Conservation (phyloP, 371 early-diverging fungal genomes). For the Haplosporangium sp. region DNA sequence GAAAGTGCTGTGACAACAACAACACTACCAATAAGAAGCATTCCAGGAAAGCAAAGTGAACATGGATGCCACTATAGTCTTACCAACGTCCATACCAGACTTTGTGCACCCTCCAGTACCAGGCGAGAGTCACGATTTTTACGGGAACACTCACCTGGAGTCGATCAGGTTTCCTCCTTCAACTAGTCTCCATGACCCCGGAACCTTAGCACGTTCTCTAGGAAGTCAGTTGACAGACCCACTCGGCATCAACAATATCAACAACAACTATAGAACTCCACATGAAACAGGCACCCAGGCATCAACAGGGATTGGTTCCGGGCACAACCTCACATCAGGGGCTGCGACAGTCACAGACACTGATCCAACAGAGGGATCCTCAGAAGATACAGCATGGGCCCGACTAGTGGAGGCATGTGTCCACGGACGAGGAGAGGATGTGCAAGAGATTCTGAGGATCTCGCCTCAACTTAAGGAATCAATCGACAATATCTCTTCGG, state of each 20-base stretch:
- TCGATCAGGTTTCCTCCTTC: slow-evolving; percentile 62
- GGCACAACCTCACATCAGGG: slow-evolving; percentile 19
- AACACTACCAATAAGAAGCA: background rate
- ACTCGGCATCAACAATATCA: slow-evolving; percentile 7
- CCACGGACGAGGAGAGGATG: slow-evolving; percentile 41
- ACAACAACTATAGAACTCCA: background rate
- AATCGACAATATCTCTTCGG: slow-evolving; percentile 53
- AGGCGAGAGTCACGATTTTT: slow-evolving; percentile 72
- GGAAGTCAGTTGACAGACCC: slow-evolving; percentile 15
- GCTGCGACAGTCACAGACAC: slow-evolving; percentile 10
- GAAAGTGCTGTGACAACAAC: too few relatives aligned
- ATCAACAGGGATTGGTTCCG: slow-evolving; percentile 12
- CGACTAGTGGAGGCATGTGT: slow-evolving; percentile 48
- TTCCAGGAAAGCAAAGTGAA: background rate
- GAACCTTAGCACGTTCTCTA: background rate
- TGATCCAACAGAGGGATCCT: slow-evolving; percentile 21
- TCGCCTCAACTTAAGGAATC: slow-evolving; percentile 73
- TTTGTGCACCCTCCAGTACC: slow-evolving; percentile 76
- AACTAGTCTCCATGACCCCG: slow-evolving; percentile 11
- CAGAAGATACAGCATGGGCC: slow-evolving; percentile 43
- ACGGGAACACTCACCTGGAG: slow-evolving; percentile 70
- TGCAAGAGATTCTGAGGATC: slow-evolving; percentile 59
- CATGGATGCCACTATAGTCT: slow-evolving; percentile 38
- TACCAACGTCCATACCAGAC: slow-evolving; percentile 60
- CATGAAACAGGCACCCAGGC: slow-evolving; percentile 6